These are phyloP conservation scores for Leishmania tarentolae DNA, from an alignment of 208 protist genomes.

Conservation along the genomic window DNA sequence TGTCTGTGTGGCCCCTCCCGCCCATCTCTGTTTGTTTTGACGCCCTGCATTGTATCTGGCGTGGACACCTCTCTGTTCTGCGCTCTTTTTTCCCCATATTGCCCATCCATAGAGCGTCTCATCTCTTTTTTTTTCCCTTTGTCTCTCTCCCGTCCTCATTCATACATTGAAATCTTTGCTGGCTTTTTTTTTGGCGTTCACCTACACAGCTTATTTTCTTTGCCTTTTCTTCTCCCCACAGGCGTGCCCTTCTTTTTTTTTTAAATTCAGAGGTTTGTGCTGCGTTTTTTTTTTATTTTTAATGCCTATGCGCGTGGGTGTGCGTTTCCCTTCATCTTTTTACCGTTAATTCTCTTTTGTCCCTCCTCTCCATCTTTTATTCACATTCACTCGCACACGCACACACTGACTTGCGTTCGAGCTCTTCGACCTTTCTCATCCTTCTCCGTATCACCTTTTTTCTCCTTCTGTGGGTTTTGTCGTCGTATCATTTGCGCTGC, in stretches of 20 bases:
- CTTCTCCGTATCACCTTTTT: neutral
- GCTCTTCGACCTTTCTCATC: neutral
- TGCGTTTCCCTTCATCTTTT: constrained; percentile 8
- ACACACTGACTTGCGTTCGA: neutral
- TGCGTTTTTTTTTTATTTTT: neutral
- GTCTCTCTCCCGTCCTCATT: neutral
- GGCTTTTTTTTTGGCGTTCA: neutral
- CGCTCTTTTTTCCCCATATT: neutral
- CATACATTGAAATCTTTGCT: neutral
- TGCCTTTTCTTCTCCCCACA: neutral
- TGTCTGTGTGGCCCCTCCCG: neutral
- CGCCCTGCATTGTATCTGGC: neutral
- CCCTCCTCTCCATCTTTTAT: neutral
- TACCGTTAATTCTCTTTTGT: neutral
- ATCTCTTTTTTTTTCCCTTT: neutral
- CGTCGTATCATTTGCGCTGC: neutral
- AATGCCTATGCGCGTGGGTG: neutral
- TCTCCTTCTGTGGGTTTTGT: neutral
- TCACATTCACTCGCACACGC: neutral
- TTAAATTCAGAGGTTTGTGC: neutral
- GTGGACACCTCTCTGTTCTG: neutral
- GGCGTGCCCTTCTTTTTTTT: neutral
- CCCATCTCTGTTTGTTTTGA: neutral
- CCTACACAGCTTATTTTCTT: neutral
- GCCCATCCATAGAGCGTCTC: neutral